A percentile compares a stretch with the other conserved stretches of the same genome.
Evolutionary conservation across 2,329 filamentous ascomycete species (phyloP).

Genomic region (Sporothrix variecibatus): DNA sequence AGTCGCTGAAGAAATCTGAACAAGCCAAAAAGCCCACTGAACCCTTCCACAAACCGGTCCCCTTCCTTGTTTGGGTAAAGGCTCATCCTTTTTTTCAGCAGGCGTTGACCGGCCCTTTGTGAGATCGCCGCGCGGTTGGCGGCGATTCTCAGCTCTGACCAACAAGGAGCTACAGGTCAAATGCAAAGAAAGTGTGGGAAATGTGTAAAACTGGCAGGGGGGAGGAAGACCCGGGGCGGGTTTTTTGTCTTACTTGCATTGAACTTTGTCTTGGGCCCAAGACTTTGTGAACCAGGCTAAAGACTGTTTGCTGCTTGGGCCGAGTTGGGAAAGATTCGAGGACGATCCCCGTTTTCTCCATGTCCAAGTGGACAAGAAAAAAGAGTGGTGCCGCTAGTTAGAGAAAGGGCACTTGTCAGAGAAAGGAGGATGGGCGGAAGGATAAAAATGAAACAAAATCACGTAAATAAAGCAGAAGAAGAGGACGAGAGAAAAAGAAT

Average conservation of each 20-base stretch:
- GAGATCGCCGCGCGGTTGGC: slow-evolving; percentile 17
- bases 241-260: background rate
- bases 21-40: background rate
- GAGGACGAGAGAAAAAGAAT: background rate
- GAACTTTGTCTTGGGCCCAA: background rate
- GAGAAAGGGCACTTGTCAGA: background rate
- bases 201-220: background rate
- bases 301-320: background rate
- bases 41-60: background rate
- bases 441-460: background rate
- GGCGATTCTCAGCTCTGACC: slow-evolving; percentile 16
- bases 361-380: background rate
- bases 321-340: background rate
- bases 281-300: background rate
- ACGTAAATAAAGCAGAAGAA: background rate
- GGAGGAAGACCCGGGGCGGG: background rate
- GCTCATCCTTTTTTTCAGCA: slow-evolving; percentile 25
- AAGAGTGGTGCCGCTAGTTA: background rate
- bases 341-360: slow-evolving; percentile 1
- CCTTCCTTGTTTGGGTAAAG: background rate
- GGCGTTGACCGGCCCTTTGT: slow-evolving; percentile 24
- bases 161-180: slow-evolving; percentile 1
- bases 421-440: background rate
- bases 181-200: background rate
- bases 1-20: slow-evolving; percentile 10